Evolutionary conservation across 2,329 filamentous ascomycete genomes (phyloP), one percentile per base, ranked within the genome.

Genomic region (Claviceps digitariae): DNA sequence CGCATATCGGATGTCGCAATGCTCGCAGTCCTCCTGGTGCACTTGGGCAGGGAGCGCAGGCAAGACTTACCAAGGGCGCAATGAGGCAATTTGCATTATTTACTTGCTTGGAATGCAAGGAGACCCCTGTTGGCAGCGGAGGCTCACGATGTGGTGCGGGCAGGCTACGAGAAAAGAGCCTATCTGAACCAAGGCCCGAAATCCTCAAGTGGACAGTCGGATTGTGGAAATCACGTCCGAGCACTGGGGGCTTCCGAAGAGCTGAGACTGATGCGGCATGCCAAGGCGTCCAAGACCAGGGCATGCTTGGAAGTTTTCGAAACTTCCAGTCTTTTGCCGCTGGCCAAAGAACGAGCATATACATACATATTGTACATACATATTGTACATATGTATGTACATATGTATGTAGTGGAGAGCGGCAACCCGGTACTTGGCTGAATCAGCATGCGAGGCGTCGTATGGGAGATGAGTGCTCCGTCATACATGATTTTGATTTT

Each of bases 161-260:
- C 44, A 17, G 25, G 36, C 52, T 47, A n/a, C n/a, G 27, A 48
- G 44, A 36, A 25, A 36, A 23, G 36, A 45, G 34, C 43, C 48
- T 44, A 48, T 53, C 55, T 27, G 51, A 53, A 47, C 40, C 51
- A 55, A 48, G n/a, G 29, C 45, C 46, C 43, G 23, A 41, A 41
- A 29, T 41, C 48, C 23, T 23, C 41, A 21, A 45, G 41, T 38
- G 52, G 40, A 13, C 46, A 23, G 43, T 34, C 51, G 36, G 34
- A 17, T 47, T 48, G 23, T 47, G 36, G 48, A 43, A 43, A 29
- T 38, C 47, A 40, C 23, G 52, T 54, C 52, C 49, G 48, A 54
- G 52, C 52, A 25, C 52, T 46, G 34, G 48, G n/a, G 47, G n/a
- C 40, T 31, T 54, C 25, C 38, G 23, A 41, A 51, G n/a, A 47